These are phyloP conservation scores for Panaeolus papilionaceus DNA, from an alignment of 768 basidiomycete species.

Conservation along the genomic window DNA sequence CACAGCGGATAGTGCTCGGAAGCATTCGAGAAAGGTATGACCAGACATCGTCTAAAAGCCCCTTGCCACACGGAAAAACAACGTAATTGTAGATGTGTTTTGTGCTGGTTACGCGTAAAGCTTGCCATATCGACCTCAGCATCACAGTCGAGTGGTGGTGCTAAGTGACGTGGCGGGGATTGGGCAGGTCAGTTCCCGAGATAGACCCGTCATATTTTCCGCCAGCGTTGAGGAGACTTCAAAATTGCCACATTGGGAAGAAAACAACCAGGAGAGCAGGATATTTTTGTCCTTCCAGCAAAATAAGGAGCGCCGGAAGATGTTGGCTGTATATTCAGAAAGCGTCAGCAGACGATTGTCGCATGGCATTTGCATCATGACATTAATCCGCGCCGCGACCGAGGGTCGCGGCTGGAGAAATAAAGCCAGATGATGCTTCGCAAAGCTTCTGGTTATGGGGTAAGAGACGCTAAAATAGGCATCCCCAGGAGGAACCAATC, in stretches of 20 bases:
- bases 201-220: conserved; percentile 38
- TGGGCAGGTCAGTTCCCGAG: conserved; percentile 26
- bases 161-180: conserved; percentile 34
- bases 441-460: conserved; percentile 23
- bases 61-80: conserved; percentile 28
- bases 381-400: not conserved
- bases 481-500: conserved; percentile 10
- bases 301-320: conserved; percentile 9
- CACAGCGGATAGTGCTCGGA: conserved; percentile 31
- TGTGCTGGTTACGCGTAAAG: conserved; percentile 14
- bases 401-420: conserved; percentile 14
- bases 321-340: conserved; percentile 1
- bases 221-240: conserved; percentile 20
- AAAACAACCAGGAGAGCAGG: conserved; percentile 8
- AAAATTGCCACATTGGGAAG: conserved; percentile 23
- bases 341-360: conserved; percentile 3
- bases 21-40: conserved; percentile 24
- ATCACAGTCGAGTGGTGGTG: conserved; percentile 19
- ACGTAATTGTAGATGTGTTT: not conserved
- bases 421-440: conserved; percentile 17
- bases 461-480: conserved; percentile 23
- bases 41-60: conserved; percentile 18
- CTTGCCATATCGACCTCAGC: conserved; percentile 15
- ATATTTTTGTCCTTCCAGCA: conserved; percentile 13
- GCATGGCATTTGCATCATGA: not conserved